Conservation (phyloP, 2,329 filamentous ascomycete species). For the Aspergillus pseudoviridinutans region DNA sequence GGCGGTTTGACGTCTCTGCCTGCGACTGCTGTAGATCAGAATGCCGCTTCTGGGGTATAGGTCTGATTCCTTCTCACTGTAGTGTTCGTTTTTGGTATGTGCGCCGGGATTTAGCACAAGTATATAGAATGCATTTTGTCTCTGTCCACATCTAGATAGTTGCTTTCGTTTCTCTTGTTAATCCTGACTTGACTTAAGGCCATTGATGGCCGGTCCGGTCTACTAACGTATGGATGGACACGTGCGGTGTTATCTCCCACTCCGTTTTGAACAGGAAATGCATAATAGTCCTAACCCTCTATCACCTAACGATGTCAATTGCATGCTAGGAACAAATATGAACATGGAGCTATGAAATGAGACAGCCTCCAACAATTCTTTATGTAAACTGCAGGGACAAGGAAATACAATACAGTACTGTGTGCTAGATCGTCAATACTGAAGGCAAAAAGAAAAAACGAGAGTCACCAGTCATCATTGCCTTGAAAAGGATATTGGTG, state of each 20-base stretch:
- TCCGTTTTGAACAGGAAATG: not conserved
- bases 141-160: not conserved
- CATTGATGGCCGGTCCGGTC: not conserved
- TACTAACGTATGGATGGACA: not conserved
- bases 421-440: not conserved
- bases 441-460: not conserved
- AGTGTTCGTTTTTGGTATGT: not conserved
- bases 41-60: not conserved
- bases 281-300: not conserved
- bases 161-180: not conserved
- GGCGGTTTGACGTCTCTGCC: conserved; percentile 5
- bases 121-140: not conserved
- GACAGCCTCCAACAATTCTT: not conserved
- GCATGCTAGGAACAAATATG: not conserved
- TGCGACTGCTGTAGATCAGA: not conserved
- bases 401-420: not conserved
- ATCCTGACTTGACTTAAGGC: no score
- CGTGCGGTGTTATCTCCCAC: no score
- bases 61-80: not conserved
- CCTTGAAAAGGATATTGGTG: not conserved
- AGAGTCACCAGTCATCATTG: not conserved
- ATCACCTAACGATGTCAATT: not conserved
- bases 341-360: not conserved
- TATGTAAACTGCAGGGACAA: not conserved
- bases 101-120: not conserved